Evolutionary conservation across 805 yeast species (phyloP), one percentile per base, ranked within the genome.

Genomic region (Candida patagonica): DNA sequence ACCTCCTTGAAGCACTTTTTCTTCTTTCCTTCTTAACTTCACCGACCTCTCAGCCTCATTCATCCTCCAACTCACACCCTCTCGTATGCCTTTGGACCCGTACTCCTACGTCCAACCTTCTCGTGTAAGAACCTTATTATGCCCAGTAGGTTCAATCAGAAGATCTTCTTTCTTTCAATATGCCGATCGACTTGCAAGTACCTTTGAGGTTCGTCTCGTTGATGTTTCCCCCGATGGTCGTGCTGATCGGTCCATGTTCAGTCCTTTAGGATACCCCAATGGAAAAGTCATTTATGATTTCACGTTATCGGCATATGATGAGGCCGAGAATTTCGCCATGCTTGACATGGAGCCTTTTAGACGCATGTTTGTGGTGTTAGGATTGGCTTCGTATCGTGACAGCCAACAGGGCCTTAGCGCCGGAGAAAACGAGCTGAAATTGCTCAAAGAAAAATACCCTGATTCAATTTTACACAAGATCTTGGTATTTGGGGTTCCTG

Each of bases 261-360:
- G 82, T 49, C 96, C 97, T 1, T 92, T 80, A 53, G 79, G 80
- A 0, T 83, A 75, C 51, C 95, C 96, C 1, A 70, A 71, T 37
- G 97, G 97, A 0, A 62, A 80, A 37, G 59, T 89, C 1, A 57
- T 77, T 10, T 83, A 72, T 52, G 78, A 77, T 41, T 75, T 76
- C 47, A 58, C 61, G 9, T 59, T 70, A 1, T 50, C 71, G 0
- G 53, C 62, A 5, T 63, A 71, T 1, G 79, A 74, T 41, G 68
- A 67, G n/a, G 77, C 74, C 30, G 69, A 80, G 34, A 31, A 37
- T 21, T 60, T 78, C 5, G 78, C 81, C 39, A 63, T 89, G 30
- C 84, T 81, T 49, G 97, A 89, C 58, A 76, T 89, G 47, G 96
- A 92, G 60, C 95, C 96, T 1, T 86, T 73, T 59, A 63, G 96